phyloP scores from a whole-genome alignment of 192 early-diverging fungal genomes.

The Podila minutissima region DNA sequence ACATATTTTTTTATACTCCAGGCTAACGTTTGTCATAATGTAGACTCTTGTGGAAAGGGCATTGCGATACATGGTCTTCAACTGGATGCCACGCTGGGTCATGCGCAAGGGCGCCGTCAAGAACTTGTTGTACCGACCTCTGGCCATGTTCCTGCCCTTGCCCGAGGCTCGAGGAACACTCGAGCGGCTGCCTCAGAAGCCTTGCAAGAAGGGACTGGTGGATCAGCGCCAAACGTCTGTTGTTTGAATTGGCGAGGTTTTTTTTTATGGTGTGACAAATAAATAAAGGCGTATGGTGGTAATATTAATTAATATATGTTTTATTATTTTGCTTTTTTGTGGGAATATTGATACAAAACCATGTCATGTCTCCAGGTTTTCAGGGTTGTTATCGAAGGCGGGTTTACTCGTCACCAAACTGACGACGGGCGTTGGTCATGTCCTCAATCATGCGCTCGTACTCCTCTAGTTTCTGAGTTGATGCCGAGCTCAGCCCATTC shows the following conservation, averaged over 20 bases:
- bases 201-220: not conserved
- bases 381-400: not conserved
- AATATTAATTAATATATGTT: too few species aligned
- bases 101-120: slow-evolving; percentile 17
- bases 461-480: slow-evolving; percentile 40
- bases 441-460: slow-evolving; percentile 47
- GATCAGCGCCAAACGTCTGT: too few species aligned
- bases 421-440: slow-evolving; percentile 39
- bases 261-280: too few species aligned
- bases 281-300: too few species aligned
- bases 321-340: too few species aligned
- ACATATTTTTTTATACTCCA: too few species aligned
- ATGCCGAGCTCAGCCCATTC: slow-evolving; percentile 3
- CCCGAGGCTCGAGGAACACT: not conserved
- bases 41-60: slow-evolving; percentile 16
- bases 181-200: slow-evolving; percentile 18
- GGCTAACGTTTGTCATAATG: not conserved
- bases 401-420: slow-evolving; percentile 23
- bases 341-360: too few species aligned
- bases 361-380: not conserved
- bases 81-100: slow-evolving; percentile 21
- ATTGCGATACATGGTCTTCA: slow-evolving; percentile 19
- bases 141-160: slow-evolving; percentile 18
- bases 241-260: too few species aligned
- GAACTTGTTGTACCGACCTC: slow-evolving; percentile 15